These are phyloP conservation scores for Magnusiomyces suaveolens DNA, from an alignment of 1,139 yeast genomes.

Conservation along the genomic window DNA sequence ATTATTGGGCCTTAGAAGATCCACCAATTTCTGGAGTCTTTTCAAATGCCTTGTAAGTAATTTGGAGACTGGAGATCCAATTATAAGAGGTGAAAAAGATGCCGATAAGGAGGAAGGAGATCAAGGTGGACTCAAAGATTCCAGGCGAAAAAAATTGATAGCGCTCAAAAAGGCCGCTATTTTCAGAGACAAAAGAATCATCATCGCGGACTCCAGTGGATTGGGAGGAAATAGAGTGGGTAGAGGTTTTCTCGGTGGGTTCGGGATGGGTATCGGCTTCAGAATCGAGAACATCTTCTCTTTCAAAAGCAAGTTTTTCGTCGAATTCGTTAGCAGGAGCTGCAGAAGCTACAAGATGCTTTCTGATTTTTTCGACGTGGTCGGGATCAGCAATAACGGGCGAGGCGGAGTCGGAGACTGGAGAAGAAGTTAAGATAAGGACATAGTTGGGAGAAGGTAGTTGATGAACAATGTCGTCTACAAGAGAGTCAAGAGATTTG, in stretches of 20 bases:
- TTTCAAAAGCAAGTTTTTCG: neutral
- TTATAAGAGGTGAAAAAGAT: constrained; percentile 47
- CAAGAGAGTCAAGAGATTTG: constrained; percentile 23
- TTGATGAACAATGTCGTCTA: constrained; percentile 25
- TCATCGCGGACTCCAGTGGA: neutral
- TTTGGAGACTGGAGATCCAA: constrained; percentile 55
- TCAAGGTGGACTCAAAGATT: constrained; percentile 56
- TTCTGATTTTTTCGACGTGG: neutral
- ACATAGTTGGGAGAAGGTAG: constrained; percentile 31
- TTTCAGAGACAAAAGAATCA: constrained; percentile 3
- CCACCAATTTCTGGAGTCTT: constrained; percentile 22
- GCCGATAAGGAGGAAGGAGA: constrained; percentile 43
- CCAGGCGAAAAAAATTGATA: constrained; percentile 53
- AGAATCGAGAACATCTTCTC: neutral
- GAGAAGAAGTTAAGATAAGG: constrained; percentile 27
- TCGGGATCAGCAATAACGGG: constrained; percentile 7
- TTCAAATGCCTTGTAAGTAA: constrained; percentile 65
- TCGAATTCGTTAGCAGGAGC: constrained; percentile 9
- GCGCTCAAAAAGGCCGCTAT: constrained; percentile 34
- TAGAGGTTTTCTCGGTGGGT: neutral
- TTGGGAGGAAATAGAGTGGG: neutral
- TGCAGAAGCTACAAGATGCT: neutral
- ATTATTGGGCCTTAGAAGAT: constrained; percentile 13
- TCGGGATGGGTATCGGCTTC: neutral
- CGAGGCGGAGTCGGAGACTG: constrained; percentile 9